phyloP scores from a whole-genome alignment of 2,329 filamentous ascomycete genomes.

The Paracamarosporium sp. region DNA sequence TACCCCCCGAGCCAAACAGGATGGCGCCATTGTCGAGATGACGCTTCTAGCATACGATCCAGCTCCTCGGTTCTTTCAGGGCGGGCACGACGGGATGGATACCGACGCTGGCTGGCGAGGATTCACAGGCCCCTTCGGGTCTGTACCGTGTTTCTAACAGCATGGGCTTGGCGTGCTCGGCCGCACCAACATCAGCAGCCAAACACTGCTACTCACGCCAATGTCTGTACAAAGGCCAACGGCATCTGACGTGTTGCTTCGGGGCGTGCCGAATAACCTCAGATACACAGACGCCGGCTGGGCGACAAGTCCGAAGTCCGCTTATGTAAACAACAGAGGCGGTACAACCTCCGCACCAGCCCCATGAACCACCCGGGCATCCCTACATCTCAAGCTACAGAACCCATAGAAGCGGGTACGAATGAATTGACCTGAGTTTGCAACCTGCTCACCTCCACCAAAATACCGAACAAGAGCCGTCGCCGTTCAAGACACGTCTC shows the following conservation, averaged over 20 bases:
- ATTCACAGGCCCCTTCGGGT: too few relatives aligned
- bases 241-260: background rate
- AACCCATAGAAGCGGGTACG: background rate
- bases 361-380: background rate
- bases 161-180: background rate
- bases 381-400: background rate
- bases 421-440: background rate
- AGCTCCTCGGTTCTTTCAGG: too few relatives aligned
- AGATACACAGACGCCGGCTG: background rate
- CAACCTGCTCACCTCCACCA: slow-evolving; percentile 38
- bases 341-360: background rate
- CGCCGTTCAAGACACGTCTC: slow-evolving; percentile 38
- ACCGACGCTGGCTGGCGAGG: too few relatives aligned
- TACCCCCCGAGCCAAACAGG: too few relatives aligned
- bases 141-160: background rate
- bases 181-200: background rate
- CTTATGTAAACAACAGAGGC: background rate
- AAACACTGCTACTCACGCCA: background rate
- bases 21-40: too few relatives aligned
- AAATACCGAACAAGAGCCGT: slow-evolving; percentile 41
- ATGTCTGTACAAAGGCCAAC: background rate
- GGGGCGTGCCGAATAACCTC: background rate
- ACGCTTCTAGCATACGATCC: too few relatives aligned
- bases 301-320: background rate
- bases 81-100: too few relatives aligned